Evolutionary conservation across 305 asterid species (phyloP).

Genomic region (Fraxinus floribunda): DNA sequence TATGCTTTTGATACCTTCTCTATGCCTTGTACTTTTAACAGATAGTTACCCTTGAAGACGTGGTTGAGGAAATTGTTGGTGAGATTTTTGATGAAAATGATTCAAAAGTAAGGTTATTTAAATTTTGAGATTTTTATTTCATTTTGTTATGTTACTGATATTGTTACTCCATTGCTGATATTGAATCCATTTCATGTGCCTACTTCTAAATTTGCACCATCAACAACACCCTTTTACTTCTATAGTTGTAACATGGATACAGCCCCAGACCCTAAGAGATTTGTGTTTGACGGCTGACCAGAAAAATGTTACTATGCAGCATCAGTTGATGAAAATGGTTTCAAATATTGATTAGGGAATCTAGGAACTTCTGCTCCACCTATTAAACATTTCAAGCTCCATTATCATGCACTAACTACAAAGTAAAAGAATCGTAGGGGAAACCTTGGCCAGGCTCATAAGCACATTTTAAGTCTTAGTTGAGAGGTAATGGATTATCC

Average conservation of each 20-base stretch:
- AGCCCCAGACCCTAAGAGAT: neutral
- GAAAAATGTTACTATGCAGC: neutral
- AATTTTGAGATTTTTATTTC: neutral
- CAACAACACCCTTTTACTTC: neutral
- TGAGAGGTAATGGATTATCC: neutral
- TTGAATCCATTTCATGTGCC: slow-evolving; percentile 12
- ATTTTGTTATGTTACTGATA: neutral
- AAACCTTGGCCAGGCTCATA: neutral
- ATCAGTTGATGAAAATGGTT: slow-evolving; percentile 13
- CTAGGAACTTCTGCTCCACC: neutral
- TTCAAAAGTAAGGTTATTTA: slow-evolving; percentile 67
- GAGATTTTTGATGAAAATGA: slow-evolving; percentile 98
- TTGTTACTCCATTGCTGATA: slow-evolving; percentile 21
- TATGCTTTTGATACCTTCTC: slow-evolving; percentile 13
- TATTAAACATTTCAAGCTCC: neutral
- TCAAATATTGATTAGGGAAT: slow-evolving; percentile 12
- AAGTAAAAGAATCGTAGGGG: neutral
- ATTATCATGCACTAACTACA: neutral
- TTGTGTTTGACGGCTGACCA: slow-evolving; percentile 17
- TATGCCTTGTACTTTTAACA: slow-evolving; percentile 29
- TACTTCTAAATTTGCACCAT: slow-evolving; percentile 10
- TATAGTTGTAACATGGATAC: slow-evolving; percentile 1
- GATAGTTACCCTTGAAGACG: slow-evolving; percentile 98
- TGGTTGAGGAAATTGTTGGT: slow-evolving; percentile 99
- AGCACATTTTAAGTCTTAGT: neutral